phyloP scores from a whole-genome alignment of 2,329 filamentous ascomycete genomes.

The Coleophoma cylindrospora region DNA sequence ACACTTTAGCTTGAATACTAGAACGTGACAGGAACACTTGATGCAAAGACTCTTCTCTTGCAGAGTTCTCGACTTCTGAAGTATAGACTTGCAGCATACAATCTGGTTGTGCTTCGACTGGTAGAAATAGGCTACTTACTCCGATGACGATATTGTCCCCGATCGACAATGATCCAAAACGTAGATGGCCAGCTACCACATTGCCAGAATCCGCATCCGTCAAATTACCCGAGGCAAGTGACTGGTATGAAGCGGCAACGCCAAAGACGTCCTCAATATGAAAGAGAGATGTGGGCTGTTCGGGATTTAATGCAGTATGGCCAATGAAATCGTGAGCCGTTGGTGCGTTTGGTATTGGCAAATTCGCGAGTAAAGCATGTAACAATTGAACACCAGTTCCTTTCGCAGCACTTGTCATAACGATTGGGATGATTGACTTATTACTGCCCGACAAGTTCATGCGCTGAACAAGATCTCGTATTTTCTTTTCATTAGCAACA shows the following conservation, averaged over 20 bases:
- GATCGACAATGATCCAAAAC: conserved; percentile 71
- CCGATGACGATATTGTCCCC: conserved; percentile 77
- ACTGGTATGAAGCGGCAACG: conserved; percentile 58
- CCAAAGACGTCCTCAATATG: conserved; percentile 89
- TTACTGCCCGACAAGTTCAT: conserved; percentile 35
- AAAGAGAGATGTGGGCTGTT: conserved; percentile 64
- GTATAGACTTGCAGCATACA: neutral
- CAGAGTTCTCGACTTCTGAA: neutral
- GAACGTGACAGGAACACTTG: no score
- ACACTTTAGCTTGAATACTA: neutral
- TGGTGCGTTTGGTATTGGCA: conserved; percentile 62
- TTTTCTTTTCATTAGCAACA: conserved; percentile 49
- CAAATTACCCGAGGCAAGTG: conserved; percentile 32
- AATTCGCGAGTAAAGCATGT: conserved; percentile 72
- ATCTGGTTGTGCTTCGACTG: neutral
- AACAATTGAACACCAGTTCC: conserved; percentile 76
- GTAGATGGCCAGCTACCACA: conserved; percentile 81
- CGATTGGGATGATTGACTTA: conserved; percentile 65
- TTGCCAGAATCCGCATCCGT: conserved; percentile 45
- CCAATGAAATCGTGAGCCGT: conserved; percentile 51
- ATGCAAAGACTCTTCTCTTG: no score
- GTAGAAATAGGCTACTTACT: neutral
- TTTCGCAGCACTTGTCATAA: conserved; percentile 82
- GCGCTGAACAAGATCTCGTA: conserved; percentile 47
- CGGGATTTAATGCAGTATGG: conserved; percentile 45